A percentile compares a stretch with the other conserved stretches of the same genome.
phyloP scores from a whole-genome alignment of 1,284 basidiomycete genomes.

The Ustilago loliicola region DNA sequence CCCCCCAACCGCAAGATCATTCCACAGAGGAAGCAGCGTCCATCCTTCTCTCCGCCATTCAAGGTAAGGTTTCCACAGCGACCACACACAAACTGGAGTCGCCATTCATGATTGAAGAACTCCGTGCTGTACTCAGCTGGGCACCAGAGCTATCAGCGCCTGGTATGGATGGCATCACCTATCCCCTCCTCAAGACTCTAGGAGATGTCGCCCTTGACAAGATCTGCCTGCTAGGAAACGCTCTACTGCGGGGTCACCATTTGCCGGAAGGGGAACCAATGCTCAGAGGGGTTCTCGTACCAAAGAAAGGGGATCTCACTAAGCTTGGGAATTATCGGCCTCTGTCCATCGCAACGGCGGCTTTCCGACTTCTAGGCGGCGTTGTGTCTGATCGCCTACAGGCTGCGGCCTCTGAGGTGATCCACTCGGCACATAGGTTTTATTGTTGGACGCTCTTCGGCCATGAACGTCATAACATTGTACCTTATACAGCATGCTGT shows the following conservation, averaged over 20 bases:
- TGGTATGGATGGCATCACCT: background rate
- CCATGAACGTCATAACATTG: background rate
- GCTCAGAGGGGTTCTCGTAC: background rate
- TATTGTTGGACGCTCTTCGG: background rate
- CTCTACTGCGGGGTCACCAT: background rate
- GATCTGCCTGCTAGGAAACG: background rate
- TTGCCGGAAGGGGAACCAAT: constrained; percentile 4
- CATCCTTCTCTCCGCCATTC: background rate
- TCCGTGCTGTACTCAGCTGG: background rate
- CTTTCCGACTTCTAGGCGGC: background rate
- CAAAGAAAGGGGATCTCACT: constrained; percentile 5
- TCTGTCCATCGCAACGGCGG: background rate
- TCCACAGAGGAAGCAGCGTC: background rate
- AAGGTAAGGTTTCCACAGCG: background rate
- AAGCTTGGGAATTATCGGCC: constrained; percentile 4
- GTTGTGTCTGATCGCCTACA: background rate
- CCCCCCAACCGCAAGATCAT: too few species aligned
- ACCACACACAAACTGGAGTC: background rate
- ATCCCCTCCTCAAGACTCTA: background rate
- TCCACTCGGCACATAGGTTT: background rate
- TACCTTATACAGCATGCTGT: background rate
- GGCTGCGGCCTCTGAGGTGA: background rate
- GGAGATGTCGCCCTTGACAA: background rate
- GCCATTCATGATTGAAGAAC: background rate
- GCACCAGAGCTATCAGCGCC: background rate